A percentile compares a stretch with the other conserved stretches of the same genome.
Conservation (phyloP, 805 yeast species). For the Ogataea parapolymorpha region DNA sequence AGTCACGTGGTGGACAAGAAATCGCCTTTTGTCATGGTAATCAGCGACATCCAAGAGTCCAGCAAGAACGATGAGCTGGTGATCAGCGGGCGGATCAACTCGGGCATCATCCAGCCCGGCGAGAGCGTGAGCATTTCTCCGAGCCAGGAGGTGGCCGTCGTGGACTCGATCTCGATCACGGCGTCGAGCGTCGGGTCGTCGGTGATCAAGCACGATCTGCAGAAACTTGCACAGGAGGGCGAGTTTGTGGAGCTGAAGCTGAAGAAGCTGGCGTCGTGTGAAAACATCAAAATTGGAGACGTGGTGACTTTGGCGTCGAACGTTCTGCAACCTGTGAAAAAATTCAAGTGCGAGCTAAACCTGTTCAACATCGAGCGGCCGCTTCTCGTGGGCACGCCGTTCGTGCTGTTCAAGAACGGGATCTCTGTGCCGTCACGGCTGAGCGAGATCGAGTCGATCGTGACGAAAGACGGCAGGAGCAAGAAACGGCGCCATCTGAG, state of each 20-base stretch:
- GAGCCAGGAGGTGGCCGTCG: conserved; percentile 39
- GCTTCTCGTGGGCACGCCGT: conserved; percentile 72
- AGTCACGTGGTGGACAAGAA: conserved; percentile 19
- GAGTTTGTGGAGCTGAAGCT: conserved; percentile 50
- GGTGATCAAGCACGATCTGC: conserved; percentile 16
- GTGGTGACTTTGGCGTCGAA: conserved; percentile 40
- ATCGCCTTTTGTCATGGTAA: conserved; percentile 53
- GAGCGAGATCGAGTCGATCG: conserved; percentile 38
- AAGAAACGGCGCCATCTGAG: conserved; percentile 55
- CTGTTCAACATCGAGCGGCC: conserved; percentile 72
- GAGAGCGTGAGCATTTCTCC: conserved; percentile 62
- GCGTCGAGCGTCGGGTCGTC: conserved; percentile 26
- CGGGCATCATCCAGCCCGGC: conserved; percentile 70
- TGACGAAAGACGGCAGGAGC: conserved; percentile 37
- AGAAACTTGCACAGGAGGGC: conserved; percentile 46
- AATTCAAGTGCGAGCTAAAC: conserved; percentile 52
- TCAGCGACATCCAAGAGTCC: conserved; percentile 58
- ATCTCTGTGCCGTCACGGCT: conserved; percentile 68
- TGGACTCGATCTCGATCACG: conserved; percentile 35
- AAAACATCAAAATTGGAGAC: conserved; percentile 62
- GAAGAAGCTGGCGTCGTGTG: conserved; percentile 33
- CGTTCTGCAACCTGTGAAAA: conserved; percentile 42
- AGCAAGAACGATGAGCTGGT: conserved; percentile 45
- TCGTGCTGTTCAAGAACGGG: conserved; percentile 74
- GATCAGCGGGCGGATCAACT: conserved; percentile 61